Evolutionary conservation across 805 yeast species (phyloP), one percentile per base, ranked within the genome.

Genomic region (Spathaspora passalidarum): DNA sequence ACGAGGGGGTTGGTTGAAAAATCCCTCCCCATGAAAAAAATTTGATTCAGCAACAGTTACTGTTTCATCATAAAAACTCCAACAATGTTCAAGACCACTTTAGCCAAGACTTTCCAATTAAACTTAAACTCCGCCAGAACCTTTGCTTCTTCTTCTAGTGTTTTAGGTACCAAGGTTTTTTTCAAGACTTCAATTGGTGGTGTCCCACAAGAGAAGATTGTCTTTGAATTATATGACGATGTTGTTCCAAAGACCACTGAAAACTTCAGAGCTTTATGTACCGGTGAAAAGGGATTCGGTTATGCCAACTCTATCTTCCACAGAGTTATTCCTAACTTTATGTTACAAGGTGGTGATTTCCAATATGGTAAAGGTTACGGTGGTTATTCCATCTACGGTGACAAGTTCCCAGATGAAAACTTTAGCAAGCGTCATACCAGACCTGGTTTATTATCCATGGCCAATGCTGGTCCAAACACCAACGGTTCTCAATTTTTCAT

Each of bases 401-500:
- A 78, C 50, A 82, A 78, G 66, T 86, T 86, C 71, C 76, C 76
- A 39, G 95, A 86, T 62, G 95, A 86, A 68, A 86, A 84, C 80
- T 86, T 86, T 64, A 54, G 61, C 63, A 74, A 75, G 74, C 83
- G 69, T 63, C 97, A 92, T 74, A 76, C 75, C 76, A 82, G 70
- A 82, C 95, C 78, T 79, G 80, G 79, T 54, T 90, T 80, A 73
- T 86, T 72, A 69, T 88, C 96, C 52, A 92, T 92, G 97, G 97
- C 97, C 68, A 92, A 92, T 68, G 95, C 97, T 54, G 97, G 97
- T 59, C 96, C 96, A 71, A 88, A 89, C 84, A 88, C 97, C 75
- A 92, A 92, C 76, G 97, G 97, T 48, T 90, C 97, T 46, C 98
- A 91, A 76, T 91, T 91, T 75, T 91, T 92, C 81, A 86, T 88